These are phyloP conservation scores for Annulohypoxylon nitens DNA, from an alignment of 495 filamentous ascomycete genomes.

Conservation along the genomic window DNA sequence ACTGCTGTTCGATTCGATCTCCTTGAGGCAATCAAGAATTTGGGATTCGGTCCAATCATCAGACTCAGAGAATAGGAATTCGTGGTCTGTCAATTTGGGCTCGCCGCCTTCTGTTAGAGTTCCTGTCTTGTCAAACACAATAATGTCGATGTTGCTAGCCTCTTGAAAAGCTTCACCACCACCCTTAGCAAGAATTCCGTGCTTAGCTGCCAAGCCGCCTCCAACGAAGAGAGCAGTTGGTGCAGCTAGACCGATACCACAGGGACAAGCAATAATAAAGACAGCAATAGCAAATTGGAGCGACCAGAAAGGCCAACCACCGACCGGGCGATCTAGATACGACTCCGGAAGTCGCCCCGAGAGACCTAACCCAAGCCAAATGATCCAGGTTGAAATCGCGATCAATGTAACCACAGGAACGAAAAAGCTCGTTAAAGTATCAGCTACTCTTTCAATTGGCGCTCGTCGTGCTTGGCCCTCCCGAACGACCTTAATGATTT, in stretches of 20 bases:
- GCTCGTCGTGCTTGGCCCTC: conserved; percentile 17
- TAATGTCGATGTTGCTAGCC: conserved; percentile 17
- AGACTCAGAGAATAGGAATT: conserved; percentile 6
- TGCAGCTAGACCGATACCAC: conserved; percentile 19
- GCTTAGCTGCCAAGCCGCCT: conserved; percentile 12
- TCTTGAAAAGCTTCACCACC: conserved; percentile 19
- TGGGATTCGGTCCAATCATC: conserved; percentile 2
- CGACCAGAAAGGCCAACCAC: conserved; percentile 21
- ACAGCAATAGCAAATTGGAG: conserved; percentile 20
- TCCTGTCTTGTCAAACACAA: conserved; percentile 18
- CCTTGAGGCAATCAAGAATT: conserved; percentile 3
- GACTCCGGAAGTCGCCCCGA: not conserved
- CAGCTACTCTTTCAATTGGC: conserved; percentile 16
- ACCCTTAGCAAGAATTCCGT: conserved; percentile 13
- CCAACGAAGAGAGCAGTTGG: conserved; percentile 16
- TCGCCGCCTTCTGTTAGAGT: conserved; percentile 16
- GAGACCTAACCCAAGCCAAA: conserved; percentile 11
- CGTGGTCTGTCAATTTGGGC: conserved; percentile 12
- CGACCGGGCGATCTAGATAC: conserved; percentile 13
- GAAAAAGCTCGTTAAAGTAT: conserved; percentile 9
- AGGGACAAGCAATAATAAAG: conserved; percentile 10
- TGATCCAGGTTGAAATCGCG: conserved; percentile 11
- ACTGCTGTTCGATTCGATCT: conserved; percentile 17
- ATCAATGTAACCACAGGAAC: conserved; percentile 18
- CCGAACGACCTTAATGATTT: conserved; percentile 19